These are phyloP conservation scores for Dendrobium chrysotoxum DNA, from an alignment of 106 monocot genomes.

Conservation along the genomic window DNA sequence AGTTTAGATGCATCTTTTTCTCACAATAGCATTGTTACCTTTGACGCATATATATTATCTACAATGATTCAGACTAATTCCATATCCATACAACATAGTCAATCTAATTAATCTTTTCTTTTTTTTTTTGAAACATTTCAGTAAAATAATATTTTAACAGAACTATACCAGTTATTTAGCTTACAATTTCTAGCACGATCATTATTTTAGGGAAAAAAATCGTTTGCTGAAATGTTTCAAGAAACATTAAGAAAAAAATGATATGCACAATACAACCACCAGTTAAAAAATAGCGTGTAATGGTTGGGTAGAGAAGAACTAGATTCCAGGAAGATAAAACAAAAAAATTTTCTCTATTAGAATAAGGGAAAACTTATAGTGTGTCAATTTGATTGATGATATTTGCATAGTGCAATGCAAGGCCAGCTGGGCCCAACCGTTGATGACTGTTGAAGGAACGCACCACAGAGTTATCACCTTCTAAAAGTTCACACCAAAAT, in stretches of 20 bases:
- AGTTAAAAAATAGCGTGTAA: not conserved
- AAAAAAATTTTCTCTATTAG: not conserved
- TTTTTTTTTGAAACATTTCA: not conserved
- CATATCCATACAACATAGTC: not conserved
- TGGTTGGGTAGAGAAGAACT: not conserved
- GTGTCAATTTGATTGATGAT: conserved; percentile 66
- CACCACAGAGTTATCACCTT: conserved; percentile 23
- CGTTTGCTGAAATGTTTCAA: not conserved
- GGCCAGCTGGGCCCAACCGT: conserved; percentile 56
- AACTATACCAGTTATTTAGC: not conserved
- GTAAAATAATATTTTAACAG: not conserved
- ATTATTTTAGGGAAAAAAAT: not conserved
- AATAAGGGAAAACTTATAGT: conserved; percentile 27
- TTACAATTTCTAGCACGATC: not conserved
- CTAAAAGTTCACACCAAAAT: conserved; percentile 19
- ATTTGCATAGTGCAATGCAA: conserved; percentile 70
- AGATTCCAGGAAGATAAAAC: not conserved
- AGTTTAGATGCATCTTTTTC: too few species aligned
- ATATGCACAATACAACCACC: not conserved
- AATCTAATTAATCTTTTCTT: not conserved
- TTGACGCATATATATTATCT: too few species aligned
- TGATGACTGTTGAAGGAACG: conserved; percentile 21
- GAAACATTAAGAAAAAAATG: not conserved
- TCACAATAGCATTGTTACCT: too few species aligned
- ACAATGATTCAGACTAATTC: not conserved